phyloP scores from a whole-genome alignment of 768 basidiomycete species.

The Hericium rajendrae region DNA sequence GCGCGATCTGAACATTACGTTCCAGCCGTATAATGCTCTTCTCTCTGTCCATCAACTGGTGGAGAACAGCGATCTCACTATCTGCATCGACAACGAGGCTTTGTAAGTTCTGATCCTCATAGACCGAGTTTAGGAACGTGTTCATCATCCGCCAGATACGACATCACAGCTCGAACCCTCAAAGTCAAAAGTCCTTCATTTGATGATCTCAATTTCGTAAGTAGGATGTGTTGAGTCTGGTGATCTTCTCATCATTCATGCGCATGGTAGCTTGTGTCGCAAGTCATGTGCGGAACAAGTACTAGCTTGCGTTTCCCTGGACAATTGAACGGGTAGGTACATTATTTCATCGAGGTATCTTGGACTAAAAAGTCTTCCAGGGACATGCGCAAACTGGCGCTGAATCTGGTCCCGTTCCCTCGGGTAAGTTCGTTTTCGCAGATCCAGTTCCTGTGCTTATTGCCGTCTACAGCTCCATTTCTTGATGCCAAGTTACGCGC shows the following conservation, averaged over 20 bases:
- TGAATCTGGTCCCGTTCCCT: constrained; percentile 96
- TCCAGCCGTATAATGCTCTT: constrained; percentile 71
- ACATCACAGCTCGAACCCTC: constrained; percentile 56
- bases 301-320: constrained; percentile 92
- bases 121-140: neutral
- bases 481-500: constrained; percentile 92
- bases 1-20: constrained; percentile 5
- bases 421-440: constrained; percentile 41
- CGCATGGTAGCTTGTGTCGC: constrained; percentile 51
- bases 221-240: constrained; percentile 9
- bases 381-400: constrained; percentile 80
- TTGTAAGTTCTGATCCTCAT: constrained; percentile 35
- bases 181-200: constrained; percentile 60
- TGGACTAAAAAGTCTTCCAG: constrained; percentile 25
- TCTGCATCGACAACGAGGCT: constrained; percentile 85
- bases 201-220: constrained; percentile 58
- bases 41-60: constrained; percentile 85
- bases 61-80: constrained; percentile 75
- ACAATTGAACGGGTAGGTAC: constrained; percentile 72
- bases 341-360: neutral
- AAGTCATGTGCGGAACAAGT: constrained; percentile 92
- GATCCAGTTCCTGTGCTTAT: neutral
- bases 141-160: constrained; percentile 39
- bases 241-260: neutral
- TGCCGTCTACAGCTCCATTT: constrained; percentile 68